Percentiles rank a stretch among this genome's conserved stretches.
Evolutionary conservation across 2,329 filamentous ascomycete species (phyloP).

Genomic region (Neonectria hederae): DNA sequence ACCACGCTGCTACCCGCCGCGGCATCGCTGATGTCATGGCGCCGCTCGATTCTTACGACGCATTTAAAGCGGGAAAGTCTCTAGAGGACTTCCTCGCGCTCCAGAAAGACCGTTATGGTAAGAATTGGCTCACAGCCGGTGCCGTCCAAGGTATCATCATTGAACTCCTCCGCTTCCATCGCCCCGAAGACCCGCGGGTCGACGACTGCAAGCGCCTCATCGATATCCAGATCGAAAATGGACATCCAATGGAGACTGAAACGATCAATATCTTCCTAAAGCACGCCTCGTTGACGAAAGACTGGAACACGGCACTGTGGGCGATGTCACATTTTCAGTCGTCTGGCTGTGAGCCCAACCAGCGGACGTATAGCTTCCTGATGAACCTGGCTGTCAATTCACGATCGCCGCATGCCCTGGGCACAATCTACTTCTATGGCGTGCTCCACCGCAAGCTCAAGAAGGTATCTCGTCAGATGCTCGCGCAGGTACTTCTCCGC

Average conservation of each 20-base stretch:
- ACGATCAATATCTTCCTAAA: constrained; percentile 53
- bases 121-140: constrained; percentile 53
- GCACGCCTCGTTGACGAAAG: constrained; percentile 38
- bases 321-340: constrained; percentile 37
- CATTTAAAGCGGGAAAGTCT: constrained; percentile 48
- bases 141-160: constrained; percentile 53
- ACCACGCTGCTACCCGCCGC: constrained; percentile 47
- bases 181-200: constrained; percentile 32
- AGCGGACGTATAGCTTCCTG: constrained; percentile 50
- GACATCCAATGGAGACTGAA: constrained; percentile 39
- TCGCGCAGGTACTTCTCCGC: constrained; percentile 42
- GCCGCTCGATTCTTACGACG: constrained; percentile 53
- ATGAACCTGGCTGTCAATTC: constrained; percentile 49
- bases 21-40: constrained; percentile 56
- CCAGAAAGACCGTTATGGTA: constrained; percentile 56
- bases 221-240: constrained; percentile 36
- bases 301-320: constrained; percentile 48
- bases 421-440: constrained; percentile 47
- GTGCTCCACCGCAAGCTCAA: constrained; percentile 45
- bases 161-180: constrained; percentile 54
- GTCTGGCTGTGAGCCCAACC: constrained; percentile 39
- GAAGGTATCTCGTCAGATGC: constrained; percentile 33
- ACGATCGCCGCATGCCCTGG: constrained; percentile 45
- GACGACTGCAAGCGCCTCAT: constrained; percentile 44
- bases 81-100: constrained; percentile 51